Evolutionary conservation across 2,329 filamentous ascomycete genomes (phyloP).

Genomic region (Stromatinia cepivora): DNA sequence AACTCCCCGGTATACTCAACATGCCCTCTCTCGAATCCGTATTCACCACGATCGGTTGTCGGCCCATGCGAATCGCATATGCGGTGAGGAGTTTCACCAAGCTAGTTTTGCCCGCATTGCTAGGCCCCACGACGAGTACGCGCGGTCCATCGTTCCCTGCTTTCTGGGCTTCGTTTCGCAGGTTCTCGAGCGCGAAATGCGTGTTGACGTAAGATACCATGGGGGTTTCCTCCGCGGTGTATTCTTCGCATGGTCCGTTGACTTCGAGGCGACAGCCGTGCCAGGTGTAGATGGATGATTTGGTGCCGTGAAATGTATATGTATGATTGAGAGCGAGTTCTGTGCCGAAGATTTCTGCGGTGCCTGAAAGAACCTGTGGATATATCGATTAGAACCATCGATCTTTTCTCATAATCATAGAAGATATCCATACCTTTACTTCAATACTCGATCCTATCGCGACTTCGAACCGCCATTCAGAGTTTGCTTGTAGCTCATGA

Average conservation of each 20-base stretch:
- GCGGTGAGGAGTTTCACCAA: conserved; percentile 74
- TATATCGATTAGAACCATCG: background rate
- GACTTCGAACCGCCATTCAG: conserved; percentile 80
- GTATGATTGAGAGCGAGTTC: conserved; percentile 80
- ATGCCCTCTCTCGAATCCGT: conserved; percentile 79
- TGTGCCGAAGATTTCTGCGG: conserved; percentile 91
- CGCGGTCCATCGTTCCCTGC: conserved; percentile 64
- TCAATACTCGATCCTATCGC: conserved; percentile 54
- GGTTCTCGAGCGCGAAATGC: conserved; percentile 78
- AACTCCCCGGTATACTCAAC: conserved; percentile 73
- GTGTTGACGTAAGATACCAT: conserved; percentile 80
- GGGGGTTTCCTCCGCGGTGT: conserved; percentile 75
- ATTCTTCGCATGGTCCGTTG: conserved; percentile 57
- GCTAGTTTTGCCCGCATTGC: conserved; percentile 80
- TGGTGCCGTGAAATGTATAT: conserved; percentile 79
- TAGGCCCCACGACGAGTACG: conserved; percentile 79
- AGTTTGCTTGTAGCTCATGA: conserved; percentile 60
- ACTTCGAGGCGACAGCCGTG: conserved; percentile 86
- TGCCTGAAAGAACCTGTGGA: conserved; percentile 70
- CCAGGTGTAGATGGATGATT: conserved; percentile 90
- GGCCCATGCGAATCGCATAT: conserved; percentile 73
- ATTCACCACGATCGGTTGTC: conserved; percentile 81
- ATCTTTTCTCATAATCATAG: conserved; percentile 26
- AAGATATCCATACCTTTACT: conserved; percentile 49
- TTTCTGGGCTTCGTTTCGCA: conserved; percentile 62